A percentile compares a stretch with the other conserved stretches of the same genome.
phyloP scores from a whole-genome alignment of 2,329 filamentous ascomycete species.

The Pseudogymnoascus sp. region DNA sequence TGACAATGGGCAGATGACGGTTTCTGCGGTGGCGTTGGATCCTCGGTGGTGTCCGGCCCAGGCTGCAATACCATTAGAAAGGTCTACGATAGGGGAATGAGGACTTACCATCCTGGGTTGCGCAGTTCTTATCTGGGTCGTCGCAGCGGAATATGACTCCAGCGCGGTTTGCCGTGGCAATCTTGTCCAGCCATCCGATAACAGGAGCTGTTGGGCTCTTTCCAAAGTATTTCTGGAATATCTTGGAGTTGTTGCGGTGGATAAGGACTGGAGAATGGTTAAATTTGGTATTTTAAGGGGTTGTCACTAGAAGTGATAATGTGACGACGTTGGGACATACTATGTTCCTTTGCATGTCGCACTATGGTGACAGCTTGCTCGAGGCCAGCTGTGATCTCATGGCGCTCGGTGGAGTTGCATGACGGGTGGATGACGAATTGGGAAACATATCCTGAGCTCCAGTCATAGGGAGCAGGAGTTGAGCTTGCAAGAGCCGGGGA shows the following conservation, averaged over 20 bases:
- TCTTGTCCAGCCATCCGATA: slow-evolving; percentile 55
- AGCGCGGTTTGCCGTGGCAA: slow-evolving; percentile 50
- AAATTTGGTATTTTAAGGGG: background rate
- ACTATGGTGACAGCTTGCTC: slow-evolving; percentile 52
- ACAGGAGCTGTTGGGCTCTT: slow-evolving; percentile 48
- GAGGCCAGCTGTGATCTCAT: slow-evolving; percentile 49
- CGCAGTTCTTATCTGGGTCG: slow-evolving; percentile 59
- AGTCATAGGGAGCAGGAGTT: background rate
- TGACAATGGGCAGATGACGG: slow-evolving; percentile 60
- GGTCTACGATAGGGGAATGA: background rate
- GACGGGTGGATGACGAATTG: slow-evolving; percentile 52
- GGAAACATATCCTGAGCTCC: background rate
- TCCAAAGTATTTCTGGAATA: slow-evolving; percentile 62
- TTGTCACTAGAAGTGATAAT: slow-evolving; percentile 20
- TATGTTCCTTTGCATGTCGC: slow-evolving; percentile 55
- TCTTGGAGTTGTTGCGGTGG: slow-evolving; percentile 48
- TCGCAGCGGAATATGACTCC: slow-evolving; percentile 60
- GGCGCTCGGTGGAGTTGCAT: slow-evolving; percentile 56
- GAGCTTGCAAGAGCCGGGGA: background rate
- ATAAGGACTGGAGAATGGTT: slow-evolving; percentile 35
- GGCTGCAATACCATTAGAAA: slow-evolving; percentile 32
- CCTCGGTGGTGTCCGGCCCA: slow-evolving; percentile 66
- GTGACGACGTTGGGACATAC: slow-evolving; percentile 9
- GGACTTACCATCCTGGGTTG: slow-evolving; percentile 36
- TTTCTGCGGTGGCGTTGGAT: slow-evolving; percentile 56